Conservation (phyloP, 768 basidiomycete genomes). For the Calocybe indica region DNA sequence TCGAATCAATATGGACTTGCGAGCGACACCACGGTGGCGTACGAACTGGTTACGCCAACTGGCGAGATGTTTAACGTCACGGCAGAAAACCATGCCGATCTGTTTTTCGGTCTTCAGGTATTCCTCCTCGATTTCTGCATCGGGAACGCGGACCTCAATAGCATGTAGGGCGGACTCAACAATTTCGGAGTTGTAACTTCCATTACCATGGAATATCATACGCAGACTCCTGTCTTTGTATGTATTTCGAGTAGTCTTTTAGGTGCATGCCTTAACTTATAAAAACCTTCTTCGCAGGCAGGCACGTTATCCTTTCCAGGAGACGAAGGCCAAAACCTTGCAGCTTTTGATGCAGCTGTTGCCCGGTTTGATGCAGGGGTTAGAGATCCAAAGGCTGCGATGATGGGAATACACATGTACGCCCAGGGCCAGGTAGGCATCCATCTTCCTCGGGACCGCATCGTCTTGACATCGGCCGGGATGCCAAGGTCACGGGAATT, state of each 20-base stretch:
- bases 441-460: too few species aligned
- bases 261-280: too few species aligned
- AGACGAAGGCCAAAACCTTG: not conserved
- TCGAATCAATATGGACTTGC: conserved; percentile 58
- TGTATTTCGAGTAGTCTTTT: not conserved
- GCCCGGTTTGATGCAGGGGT: not conserved
- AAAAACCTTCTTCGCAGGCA: too few species aligned
- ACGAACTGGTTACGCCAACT: conserved; percentile 51
- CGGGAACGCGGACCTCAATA: not conserved
- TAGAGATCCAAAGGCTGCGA: too few species aligned
- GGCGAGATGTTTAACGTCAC: conserved; percentile 36
- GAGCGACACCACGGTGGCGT: conserved; percentile 45
- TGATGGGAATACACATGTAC: too few species aligned
- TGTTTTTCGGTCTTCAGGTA: conserved; percentile 40
- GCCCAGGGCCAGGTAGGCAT: too few species aligned
- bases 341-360: not conserved
- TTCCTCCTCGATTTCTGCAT: not conserved
- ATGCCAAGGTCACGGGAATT: too few species aligned
- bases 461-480: too few species aligned
- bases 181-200: conserved; percentile 6
- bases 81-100: conserved; percentile 21
- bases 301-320: not conserved
- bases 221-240: not conserved
- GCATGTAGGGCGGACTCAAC: conserved; percentile 5
- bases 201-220: not conserved